Percentiles rank a stretch among this genome's conserved stretches.
These are phyloP conservation scores for Rhizophagus sp. DNA, from an alignment of 192 early-diverging fungal species.

Conservation along the genomic window DNA sequence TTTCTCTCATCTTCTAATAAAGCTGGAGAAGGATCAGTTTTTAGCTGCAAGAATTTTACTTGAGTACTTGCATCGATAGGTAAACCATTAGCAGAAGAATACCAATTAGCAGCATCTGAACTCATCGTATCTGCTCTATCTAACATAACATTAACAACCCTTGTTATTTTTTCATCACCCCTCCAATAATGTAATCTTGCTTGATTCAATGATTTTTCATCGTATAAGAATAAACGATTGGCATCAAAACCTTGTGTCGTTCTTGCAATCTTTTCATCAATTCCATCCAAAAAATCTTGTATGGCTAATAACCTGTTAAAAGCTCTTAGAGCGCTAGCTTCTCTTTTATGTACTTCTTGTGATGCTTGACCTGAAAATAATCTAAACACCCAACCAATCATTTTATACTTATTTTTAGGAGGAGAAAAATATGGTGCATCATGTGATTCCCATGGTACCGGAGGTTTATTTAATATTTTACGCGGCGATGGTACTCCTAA, in stretches of 20 bases:
- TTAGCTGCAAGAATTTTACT: neutral
- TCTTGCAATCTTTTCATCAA: conserved; percentile 58
- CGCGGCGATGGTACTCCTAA: conserved; percentile 54
- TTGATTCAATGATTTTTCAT: conserved; percentile 48
- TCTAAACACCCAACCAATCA: conserved; percentile 61
- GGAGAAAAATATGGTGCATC: conserved; percentile 33
- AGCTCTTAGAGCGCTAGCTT: conserved; percentile 56
- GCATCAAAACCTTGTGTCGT: conserved; percentile 43
- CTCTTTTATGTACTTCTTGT: conserved; percentile 61
- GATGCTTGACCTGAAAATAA: conserved; percentile 58
- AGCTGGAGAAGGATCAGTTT: neutral
- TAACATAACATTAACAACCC: conserved; percentile 41
- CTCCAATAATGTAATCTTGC: conserved; percentile 57
- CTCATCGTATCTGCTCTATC: conserved; percentile 33
- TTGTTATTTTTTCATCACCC: conserved; percentile 45
- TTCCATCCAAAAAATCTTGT: conserved; percentile 58
- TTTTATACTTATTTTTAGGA: conserved; percentile 51
- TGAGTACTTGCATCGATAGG: neutral
- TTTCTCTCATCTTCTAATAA: neutral
- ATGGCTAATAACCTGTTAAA: conserved; percentile 64
- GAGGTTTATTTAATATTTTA: conserved; percentile 45
- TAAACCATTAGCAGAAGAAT: neutral
- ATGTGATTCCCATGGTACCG: conserved; percentile 59
- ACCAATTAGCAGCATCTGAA: neutral
- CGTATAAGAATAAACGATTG: conserved; percentile 49